Base-by-base conservation (phyloP, 495 filamentous ascomycete genomes). In the Trichoderma asperelloides region DNA sequence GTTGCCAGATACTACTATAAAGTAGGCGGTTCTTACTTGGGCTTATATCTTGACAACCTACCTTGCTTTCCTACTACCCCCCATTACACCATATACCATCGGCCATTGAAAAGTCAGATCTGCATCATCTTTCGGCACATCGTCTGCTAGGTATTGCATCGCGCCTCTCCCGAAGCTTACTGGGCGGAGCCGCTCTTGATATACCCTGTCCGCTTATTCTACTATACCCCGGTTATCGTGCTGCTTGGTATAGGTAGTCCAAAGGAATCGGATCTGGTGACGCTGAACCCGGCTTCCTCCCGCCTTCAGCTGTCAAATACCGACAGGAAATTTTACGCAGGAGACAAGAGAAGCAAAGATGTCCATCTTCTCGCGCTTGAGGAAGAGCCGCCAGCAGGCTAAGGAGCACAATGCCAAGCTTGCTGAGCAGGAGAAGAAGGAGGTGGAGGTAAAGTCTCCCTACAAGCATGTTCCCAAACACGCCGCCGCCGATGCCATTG, bases 381-480 rank as follows among this genome's bases (percentile, higher is more conserved):
- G 72, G 68, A 73, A 75, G 68, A 76, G 80, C 41, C 78, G 77
- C 37, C 78, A 78, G 69, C 80, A 80, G 51, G 82, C 81, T 30
- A 83, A 83, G 70, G 79, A 86, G 51, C 77, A 81, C 62, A 76
- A 67, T 28, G 78, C 78, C 7, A 79, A 84, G 73, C 72, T 74
- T 64, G 79, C 69, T 64, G 75, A 78, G 71, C 77, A 74, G 73
- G 71, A 73, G 18, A 79, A 80, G 70, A 68, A 76, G 27, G 75
- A 79, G 70, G 40, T 71, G 16, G 30, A 15, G 23, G 66, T 68
- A 47, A 81, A 81, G 70, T 25, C 74, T 30, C 79, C 80, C 21
- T 87, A 87, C 71, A 78, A 74, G 67, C 85, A 87, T 68, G 71
- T 85, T n/a, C 82, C 83, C 27, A 84, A 76, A 39, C 85, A 87